These are phyloP conservation scores for Apiospora aurea DNA, from an alignment of 2,329 filamentous ascomycete species.

Conservation along the genomic window DNA sequence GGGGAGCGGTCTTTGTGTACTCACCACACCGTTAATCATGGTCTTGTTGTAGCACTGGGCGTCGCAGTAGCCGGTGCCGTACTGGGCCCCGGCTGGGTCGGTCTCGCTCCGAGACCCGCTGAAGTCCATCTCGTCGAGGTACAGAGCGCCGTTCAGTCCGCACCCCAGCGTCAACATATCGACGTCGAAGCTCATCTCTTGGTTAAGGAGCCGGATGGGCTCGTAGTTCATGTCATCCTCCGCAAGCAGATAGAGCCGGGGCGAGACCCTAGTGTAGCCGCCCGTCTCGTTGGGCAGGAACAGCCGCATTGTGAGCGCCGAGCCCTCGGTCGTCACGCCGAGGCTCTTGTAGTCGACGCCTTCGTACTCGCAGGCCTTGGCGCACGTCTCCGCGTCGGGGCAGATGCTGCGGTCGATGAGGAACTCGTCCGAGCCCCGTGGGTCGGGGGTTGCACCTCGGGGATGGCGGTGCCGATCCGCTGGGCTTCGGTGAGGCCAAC, in stretches of 20 bases:
- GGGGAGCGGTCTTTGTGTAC: not conserved
- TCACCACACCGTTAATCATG: slow-evolving; percentile 56
- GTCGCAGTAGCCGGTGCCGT: slow-evolving; percentile 63
- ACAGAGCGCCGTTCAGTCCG: slow-evolving; percentile 71
- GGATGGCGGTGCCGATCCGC: not conserved
- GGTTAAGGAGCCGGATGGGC: slow-evolving; percentile 62
- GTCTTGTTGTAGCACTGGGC: slow-evolving; percentile 59
- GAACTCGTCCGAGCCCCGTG: slow-evolving; percentile 36
- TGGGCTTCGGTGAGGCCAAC: not conserved
- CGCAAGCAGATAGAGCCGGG: slow-evolving; percentile 63
- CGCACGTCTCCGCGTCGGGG: slow-evolving; percentile 46
- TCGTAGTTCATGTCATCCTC: slow-evolving; percentile 61
- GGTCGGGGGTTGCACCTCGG: slow-evolving; percentile 55
- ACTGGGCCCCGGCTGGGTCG: slow-evolving; percentile 56
- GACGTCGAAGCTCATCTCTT: slow-evolving; percentile 71
- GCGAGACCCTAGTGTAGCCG: slow-evolving; percentile 43
- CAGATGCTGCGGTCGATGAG: slow-evolving; percentile 33
- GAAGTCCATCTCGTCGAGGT: slow-evolving; percentile 69
- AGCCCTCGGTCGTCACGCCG: slow-evolving; percentile 49
- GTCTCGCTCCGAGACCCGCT: slow-evolving; percentile 62
- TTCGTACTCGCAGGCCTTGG: slow-evolving; percentile 50
- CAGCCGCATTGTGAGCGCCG: slow-evolving; percentile 47
- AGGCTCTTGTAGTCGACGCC: slow-evolving; percentile 51
- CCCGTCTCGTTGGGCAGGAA: slow-evolving; percentile 58
- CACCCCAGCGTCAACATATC: slow-evolving; percentile 69